Conservation (phyloP, 768 basidiomycete genomes). For the Cystobasidium onofrii region DNA sequence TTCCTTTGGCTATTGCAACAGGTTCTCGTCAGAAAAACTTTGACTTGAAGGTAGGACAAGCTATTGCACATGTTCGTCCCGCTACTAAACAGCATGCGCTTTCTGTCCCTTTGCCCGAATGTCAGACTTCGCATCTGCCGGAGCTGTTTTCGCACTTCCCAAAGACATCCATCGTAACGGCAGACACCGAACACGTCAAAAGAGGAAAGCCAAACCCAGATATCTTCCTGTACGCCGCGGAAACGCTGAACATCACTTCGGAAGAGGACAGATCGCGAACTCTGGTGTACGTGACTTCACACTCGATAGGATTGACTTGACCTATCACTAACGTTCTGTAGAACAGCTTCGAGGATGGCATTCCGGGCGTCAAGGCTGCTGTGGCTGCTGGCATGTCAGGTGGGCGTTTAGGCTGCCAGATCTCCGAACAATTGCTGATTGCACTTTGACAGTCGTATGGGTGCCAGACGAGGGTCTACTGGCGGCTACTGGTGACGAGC, state of each 20-base stretch:
- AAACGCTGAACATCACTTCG: constrained; percentile 16
- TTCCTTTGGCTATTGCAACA: constrained; percentile 33
- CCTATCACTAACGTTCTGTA: background rate
- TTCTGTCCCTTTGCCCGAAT: background rate
- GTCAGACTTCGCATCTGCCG: constrained; percentile 29
- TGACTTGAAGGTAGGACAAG: constrained; percentile 17
- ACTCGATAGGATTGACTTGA: too few relatives aligned
- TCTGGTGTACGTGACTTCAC: constrained; percentile 20
- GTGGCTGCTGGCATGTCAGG: constrained; percentile 28
- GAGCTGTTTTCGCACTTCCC: constrained; percentile 27
- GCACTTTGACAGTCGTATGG: constrained; percentile 18
- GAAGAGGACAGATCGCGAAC: constrained; percentile 25
- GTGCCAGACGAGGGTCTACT: constrained; percentile 29
- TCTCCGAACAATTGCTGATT: background rate
- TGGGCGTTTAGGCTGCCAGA: constrained; percentile 7
- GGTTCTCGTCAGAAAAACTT: constrained; percentile 32
- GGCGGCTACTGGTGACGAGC: constrained; percentile 8
- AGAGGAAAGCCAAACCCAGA: constrained; percentile 29
- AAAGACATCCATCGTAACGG: constrained; percentile 10
- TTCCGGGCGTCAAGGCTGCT: constrained; percentile 28
- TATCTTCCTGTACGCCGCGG: constrained; percentile 29
- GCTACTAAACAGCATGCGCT: too few relatives aligned
- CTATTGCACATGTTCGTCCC: background rate
- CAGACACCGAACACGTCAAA: constrained; percentile 25
- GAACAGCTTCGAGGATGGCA: constrained; percentile 28